Evolutionary conservation across 352 stramenopile species (phyloP).

Genomic region (Globisporangium takayamanum): DNA sequence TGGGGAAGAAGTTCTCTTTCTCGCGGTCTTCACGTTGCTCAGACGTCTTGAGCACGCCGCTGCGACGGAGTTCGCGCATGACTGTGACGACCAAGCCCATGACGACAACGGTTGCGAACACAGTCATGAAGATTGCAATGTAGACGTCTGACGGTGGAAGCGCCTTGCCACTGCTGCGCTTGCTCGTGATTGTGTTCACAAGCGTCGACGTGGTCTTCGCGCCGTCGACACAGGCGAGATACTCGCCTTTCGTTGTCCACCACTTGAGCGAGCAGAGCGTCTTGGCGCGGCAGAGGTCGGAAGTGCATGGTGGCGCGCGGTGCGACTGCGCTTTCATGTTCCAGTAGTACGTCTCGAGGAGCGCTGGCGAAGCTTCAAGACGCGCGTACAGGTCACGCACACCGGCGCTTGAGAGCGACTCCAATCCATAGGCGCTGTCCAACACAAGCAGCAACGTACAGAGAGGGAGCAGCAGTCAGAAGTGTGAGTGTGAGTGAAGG

Average conservation of each 20-base stretch:
- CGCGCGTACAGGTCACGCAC: conserved; percentile 42
- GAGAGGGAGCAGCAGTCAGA: background rate
- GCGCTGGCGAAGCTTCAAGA: conserved; percentile 35
- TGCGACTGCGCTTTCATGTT: conserved; percentile 80
- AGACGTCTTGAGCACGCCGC: conserved; percentile 32
- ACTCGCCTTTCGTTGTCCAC: conserved; percentile 73
- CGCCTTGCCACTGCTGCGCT: background rate
- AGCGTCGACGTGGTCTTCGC: conserved; percentile 14
- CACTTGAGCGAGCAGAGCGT: conserved; percentile 71
- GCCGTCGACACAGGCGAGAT: conserved; percentile 51
- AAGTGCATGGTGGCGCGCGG: conserved; percentile 33
- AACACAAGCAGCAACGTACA: background rate
- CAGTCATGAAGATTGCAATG: conserved; percentile 38
- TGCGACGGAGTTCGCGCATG: conserved; percentile 26
- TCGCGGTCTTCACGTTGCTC: conserved; percentile 23
- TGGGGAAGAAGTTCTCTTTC: conserved; percentile 46
- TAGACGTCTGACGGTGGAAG: conserved; percentile 24
- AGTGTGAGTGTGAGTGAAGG: background rate
- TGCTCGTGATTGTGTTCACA: conserved; percentile 10
- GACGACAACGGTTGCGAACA: conserved; percentile 29
- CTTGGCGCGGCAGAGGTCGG: conserved; percentile 42
- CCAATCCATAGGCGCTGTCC: conserved; percentile 43
- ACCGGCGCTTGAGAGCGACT: conserved; percentile 33
- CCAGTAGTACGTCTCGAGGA: conserved; percentile 72
- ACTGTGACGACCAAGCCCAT: conserved; percentile 28